These are phyloP conservation scores for Trametes cingulata DNA, from an alignment of 768 basidiomycete species.

Conservation along the genomic window DNA sequence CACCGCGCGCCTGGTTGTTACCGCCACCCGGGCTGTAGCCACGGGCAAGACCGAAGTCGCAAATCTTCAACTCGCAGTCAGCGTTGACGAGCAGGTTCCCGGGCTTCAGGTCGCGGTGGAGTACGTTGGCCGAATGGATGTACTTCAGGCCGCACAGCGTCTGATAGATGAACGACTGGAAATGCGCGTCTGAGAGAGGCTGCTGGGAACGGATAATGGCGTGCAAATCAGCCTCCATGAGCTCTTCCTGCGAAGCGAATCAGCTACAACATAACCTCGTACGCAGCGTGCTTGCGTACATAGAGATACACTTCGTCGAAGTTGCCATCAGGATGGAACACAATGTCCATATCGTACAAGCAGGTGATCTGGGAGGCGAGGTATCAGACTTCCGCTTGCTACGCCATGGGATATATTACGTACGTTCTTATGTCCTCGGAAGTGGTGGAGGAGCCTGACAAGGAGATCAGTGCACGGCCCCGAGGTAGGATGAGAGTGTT, in stretches of 20 bases:
- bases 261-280: not conserved
- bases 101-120: slow-evolving; percentile 94
- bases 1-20: slow-evolving; percentile 54
- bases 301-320: slow-evolving; percentile 98
- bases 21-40: slow-evolving; percentile 88
- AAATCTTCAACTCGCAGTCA: slow-evolving; percentile 98
- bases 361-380: slow-evolving; percentile 74
- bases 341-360: slow-evolving; percentile 97
- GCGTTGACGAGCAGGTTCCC: slow-evolving; percentile 96
- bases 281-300: slow-evolving; percentile 41
- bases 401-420: slow-evolving; percentile 26
- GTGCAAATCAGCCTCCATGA: slow-evolving; percentile 99
- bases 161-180: slow-evolving; percentile 97
- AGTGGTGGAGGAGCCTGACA: slow-evolving; percentile 87
- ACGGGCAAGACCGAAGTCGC: slow-evolving; percentile 96
- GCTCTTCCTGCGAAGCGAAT: slow-evolving; percentile 89
- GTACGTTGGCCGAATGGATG: slow-evolving; percentile 96
- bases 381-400: not conserved
- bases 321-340: slow-evolving; percentile 86
- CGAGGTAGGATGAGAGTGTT: not conserved
- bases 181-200: slow-evolving; percentile 87
- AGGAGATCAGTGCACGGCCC: slow-evolving; percentile 17
- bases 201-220: slow-evolving; percentile 93
- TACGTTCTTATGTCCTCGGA: slow-evolving; percentile 98
- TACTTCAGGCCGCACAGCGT: slow-evolving; percentile 98